Evolutionary conservation across 169 alveolate genomes (phyloP), one percentile per base, ranked within the genome.

Genomic region (Plasmodium malariae): DNA sequence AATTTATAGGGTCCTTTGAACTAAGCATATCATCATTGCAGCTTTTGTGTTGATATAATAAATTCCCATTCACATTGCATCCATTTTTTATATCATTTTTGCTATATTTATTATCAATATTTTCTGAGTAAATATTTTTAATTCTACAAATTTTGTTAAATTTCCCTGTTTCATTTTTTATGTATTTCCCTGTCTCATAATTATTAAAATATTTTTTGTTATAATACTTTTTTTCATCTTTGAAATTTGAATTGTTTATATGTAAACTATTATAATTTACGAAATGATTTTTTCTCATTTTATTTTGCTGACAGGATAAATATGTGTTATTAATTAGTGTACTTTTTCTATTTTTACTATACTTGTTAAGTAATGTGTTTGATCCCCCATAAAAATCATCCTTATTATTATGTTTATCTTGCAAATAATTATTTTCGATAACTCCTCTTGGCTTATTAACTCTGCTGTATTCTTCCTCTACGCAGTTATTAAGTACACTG

Each of bases 61-160:
- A 30, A 32, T 57, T 57, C 6, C 19, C 26, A n/a, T 17, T 57
- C 2, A 60, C 26, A 19, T 55, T 57, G 36, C 6, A 62, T 24
- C 17, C 7, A 14, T 78, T 43, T 28, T 62, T 62, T 78, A 40
- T 32, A 40, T 49, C 65, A 45, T 34, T 34, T 32, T 36, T 12
- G 28, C 19, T n/a, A 43, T 62, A 78, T 78, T 40, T 62, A 17
- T 24, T 36, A 30, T 45, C 26, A n/a, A 43, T 34, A 14, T 67
- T 67, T 19, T 80, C 78, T 36, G 69, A 67, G 67, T 21, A 67
- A 28, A 65, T 67, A 36, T 80, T 80, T 57, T 57, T 67, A 49
- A 80, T 80, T 80, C 32, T 63, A 34, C 80, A 80, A 3, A 67
- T 67, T 80, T 80, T 80, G 2, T 71, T 67, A 26, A 76, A 30